Conservation (phyloP, 2,329 filamentous ascomycete species). For the Apiospora koreana region DNA sequence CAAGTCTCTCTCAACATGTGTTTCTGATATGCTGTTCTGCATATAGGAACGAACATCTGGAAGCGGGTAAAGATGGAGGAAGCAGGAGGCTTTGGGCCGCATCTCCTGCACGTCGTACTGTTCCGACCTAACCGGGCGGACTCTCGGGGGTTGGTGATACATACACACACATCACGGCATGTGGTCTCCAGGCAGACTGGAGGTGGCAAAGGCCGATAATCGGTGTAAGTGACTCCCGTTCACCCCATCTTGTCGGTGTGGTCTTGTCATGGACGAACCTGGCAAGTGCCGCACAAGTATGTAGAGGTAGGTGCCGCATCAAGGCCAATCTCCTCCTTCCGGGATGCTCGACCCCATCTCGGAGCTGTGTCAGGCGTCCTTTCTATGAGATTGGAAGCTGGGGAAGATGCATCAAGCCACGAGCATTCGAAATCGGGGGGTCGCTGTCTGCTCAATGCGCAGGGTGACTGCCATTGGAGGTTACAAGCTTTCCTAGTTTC, state of each 20-base stretch:
- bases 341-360: not conserved
- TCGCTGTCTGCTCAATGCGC: not conserved
- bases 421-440: not conserved
- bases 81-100: not conserved
- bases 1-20: not conserved
- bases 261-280: not conserved
- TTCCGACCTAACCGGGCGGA: conserved; percentile 4
- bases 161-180: not conserved
- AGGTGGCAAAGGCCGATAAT: not conserved
- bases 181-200: too few relatives aligned
- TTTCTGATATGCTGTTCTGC: not conserved
- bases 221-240: not conserved
- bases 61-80: not conserved
- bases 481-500: not conserved
- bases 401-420: conserved; percentile 6
- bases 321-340: not conserved
- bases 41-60: not conserved
- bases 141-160: conserved; percentile 1
- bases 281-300: not conserved
- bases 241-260: not conserved
- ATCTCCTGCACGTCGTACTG: not conserved
- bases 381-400: not conserved
- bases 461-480: not conserved
- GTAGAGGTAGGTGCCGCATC: not conserved
- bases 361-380: not conserved